A percentile compares a stretch with the other conserved stretches of the same genome.
phyloP scores from a whole-genome alignment of 495 filamentous ascomycete species.

The Podospora fimiseda region DNA sequence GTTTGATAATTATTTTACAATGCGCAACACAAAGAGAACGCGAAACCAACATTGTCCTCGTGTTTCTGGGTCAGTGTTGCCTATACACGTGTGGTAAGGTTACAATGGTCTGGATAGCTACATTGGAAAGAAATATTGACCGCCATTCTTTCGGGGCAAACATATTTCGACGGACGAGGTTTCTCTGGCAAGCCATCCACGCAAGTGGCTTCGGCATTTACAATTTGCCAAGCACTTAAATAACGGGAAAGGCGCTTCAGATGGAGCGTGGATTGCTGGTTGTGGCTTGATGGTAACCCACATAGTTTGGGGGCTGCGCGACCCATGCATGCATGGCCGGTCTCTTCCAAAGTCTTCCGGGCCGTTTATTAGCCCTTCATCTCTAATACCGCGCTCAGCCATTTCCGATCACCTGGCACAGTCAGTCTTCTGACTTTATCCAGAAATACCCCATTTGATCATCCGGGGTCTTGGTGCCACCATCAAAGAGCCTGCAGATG shows the following conservation, averaged over 20 bases:
- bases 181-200: not conserved
- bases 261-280: not conserved
- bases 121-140: no score
- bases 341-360: not conserved
- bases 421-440: not conserved
- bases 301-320: not conserved
- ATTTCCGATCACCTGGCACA: no score
- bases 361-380: not conserved
- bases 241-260: conserved; percentile 9
- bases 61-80: not conserved
- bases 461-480: not conserved
- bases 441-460: not conserved
- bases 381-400: no score
- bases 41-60: not conserved
- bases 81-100: not conserved
- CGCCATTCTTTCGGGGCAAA: not conserved
- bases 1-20: conserved; percentile 3
- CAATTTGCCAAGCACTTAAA: conserved; percentile 1
- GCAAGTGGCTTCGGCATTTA: not conserved
- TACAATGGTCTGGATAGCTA: not conserved
- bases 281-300: not conserved
- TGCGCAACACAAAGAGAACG: not conserved
- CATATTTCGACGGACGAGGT: not conserved
- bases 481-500: no score
- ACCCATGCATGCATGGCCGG: not conserved